Evolutionary conservation across 805 yeast genomes (phyloP), one percentile per base, ranked within the genome.

Genomic region (Barnettozyma wickerhamii): DNA sequence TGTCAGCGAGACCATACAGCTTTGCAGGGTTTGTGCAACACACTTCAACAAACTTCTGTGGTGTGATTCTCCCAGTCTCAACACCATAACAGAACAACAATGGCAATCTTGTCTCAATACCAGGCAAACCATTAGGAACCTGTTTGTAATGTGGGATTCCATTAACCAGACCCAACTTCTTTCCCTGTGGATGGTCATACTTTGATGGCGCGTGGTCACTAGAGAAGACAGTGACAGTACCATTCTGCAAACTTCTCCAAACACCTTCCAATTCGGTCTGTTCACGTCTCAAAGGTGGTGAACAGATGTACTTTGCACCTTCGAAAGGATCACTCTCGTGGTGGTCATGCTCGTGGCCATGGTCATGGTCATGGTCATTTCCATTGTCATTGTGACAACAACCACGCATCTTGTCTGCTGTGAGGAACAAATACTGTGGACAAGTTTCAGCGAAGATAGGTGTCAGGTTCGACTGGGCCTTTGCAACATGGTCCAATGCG

Each of bases 371-470:
- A 9, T 23, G 12, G 12, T 23, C 12, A 9, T 12, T 12, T 23
- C 26, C 26, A 3, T 23, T 9, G 12, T 9, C 26, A 23, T 12
- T 12, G 26, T 23, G 26, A 27, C 53, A 52, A 18, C 56, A 50
- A 13, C 43, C 47, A 3, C 54, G 53, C 39, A 60, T 60, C 39
- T 68, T 48, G 18, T 55, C 56, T 29, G 66, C 71, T 4, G 73
- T 68, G 19, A 72, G 48, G 40, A 69, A 65, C 21, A 71, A 52
- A 45, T 72, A 72, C 55, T 72, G 77, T 10, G 77, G 76, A 46
- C 77, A 72, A 1, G 77, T 71, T 47, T 72, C 76, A 6, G 75
- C 73, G 48, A 57, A 66, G 4, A 72, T 60, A n/a, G 75, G 75
- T 18, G 60, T 51, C 41, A 64, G 51, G 14, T 59, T 49, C 27